Base-by-base conservation (phyloP, 2,329 filamentous ascomycete species). In the Sarocladium oryzae region DNA sequence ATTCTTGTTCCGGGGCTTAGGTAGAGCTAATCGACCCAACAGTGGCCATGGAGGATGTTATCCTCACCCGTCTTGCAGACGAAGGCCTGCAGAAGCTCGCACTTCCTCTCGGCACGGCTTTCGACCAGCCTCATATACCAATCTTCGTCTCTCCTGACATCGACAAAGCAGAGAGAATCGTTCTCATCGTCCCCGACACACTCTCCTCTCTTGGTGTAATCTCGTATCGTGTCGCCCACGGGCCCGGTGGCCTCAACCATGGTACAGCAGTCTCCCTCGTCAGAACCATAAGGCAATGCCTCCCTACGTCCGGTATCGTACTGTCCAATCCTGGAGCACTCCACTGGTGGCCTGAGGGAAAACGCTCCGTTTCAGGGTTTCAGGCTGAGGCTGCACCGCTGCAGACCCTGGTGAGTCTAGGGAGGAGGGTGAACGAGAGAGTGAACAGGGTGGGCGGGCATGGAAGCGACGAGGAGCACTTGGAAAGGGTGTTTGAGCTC, bases 301-400 rank as follows among this genome's bases (percentile, higher is more conserved):
- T 43, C 21, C 66, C 66, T 30, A 69, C 65, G 13, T 56, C 64
- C 0, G 86, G 79, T 2, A 69, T 96, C 52, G 69, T 96, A 24
- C 71, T 96, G 23, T 80, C 89, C 41, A 96, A 96, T 63, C 74
- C 82, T 3, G 89, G 88, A 4, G 84, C 95, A 67, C 71, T 88
- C 16, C 73, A 84, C 59, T 96, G 89, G 84, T 88, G 86, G 64
- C 81, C 86, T 36, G 76, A 79, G 49, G 76, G 76, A 1, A 68
- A 75, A 49, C 76, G 78, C 46, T 74, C 82, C 0, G 72, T 95
- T 54, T 86, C 80, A 1, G 63, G 75, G 1, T 61, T 63, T 0
- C 76, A 75, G 2, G 86, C 85, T 73, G 62, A 72, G 7, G 74
- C 73, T 2, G 68, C 85, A 40, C 83, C 84, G 1, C 77, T 84